Base-by-base conservation (phyloP, 2,329 filamentous ascomycete species). In the Fusarium xyrophilum region DNA sequence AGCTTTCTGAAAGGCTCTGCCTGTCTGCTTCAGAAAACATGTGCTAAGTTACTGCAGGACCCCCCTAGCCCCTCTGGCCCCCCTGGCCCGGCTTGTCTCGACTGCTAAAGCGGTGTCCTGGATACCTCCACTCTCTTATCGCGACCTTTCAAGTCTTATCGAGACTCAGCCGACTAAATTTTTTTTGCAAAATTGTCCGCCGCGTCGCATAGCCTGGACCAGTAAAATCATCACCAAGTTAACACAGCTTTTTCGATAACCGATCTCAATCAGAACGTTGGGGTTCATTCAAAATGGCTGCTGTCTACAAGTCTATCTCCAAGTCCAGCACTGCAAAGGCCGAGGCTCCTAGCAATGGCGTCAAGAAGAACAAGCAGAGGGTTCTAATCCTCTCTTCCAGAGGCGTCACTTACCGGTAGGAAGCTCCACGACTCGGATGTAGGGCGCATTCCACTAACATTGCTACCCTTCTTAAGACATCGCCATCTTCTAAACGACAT, bases 401-500 rank as follows among this genome's bases (percentile, higher is more conserved):
- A 82, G 96, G 96, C 68, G 93, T 98, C 55, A 97, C 95, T 35
- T 93, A 92, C 80, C 87, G 91, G 91, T 93, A 82, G 64, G 83
- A 35, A 44, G 27, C 40, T 9, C 13, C 30, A 33, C 21, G 52
- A 50, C 27, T 53, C 7, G 15, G 19, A 35, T 30, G 12, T 10
- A n/a, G 38, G 47, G 65, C 65, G 68, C 70, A 67, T 64, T 38
- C 9, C 21, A 44, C 70, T 75, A 23, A 74, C 53, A 21, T 51
- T 32, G 11, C 39, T 43, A 44, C 40, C 60, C 54, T 30, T 38
- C 21, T 63, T 39, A 73, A 96, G 95, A 79, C 96, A 97, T 80
- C 91, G 96, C 43, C 96, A 99, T 82, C 85, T 99, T 43, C 86
- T 99, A 67, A 92, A 94, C 76, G 96, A 99, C 76, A 85, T 99